phyloP scores from a whole-genome alignment of 2,329 filamentous ascomycete species.

The Metarhizium guizhouense region DNA sequence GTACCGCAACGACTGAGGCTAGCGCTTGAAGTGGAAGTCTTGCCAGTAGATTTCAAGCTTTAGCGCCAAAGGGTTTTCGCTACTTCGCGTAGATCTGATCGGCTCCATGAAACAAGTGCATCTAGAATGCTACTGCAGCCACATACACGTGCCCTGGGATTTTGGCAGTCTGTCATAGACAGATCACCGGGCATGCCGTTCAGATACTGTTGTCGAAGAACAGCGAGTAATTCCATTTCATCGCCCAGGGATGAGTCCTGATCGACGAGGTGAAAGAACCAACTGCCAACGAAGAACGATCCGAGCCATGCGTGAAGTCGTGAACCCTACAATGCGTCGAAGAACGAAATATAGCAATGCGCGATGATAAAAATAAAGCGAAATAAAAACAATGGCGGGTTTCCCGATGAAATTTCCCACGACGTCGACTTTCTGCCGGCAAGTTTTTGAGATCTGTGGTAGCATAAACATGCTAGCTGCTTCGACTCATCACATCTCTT shows the following conservation, averaged over 20 bases:
- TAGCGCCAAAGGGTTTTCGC: constrained; percentile 3
- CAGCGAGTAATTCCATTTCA: constrained; percentile 6
- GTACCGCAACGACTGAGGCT: constrained; percentile 27
- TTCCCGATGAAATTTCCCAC: neutral
- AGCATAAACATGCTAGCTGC: neutral
- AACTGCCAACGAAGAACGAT: constrained; percentile 16
- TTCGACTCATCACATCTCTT: neutral
- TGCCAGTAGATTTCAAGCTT: neutral
- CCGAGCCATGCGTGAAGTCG: constrained; percentile 29
- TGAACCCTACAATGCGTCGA: constrained; percentile 26
- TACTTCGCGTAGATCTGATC: constrained; percentile 4
- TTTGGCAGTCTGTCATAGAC: constrained; percentile 10
- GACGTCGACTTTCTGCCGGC: neutral
- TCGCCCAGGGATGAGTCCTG: constrained; percentile 1
- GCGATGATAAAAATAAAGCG: constrained; percentile 19
- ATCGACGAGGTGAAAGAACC: constrained; percentile 7
- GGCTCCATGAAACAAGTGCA: neutral
- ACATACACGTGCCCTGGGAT: neutral
- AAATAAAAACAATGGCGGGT: constrained; percentile 11
- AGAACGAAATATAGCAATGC: constrained; percentile 34
- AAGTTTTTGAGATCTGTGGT: neutral
- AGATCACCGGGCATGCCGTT: constrained; percentile 32
- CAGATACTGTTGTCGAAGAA: constrained; percentile 18
- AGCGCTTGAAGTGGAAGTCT: constrained; percentile 2
- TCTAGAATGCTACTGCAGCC: neutral